Percentiles rank a stretch among this genome's conserved stretches.
These are phyloP conservation scores for Alliaria petiolata DNA, from an alignment of 345 rosid species.

Conservation along the genomic window DNA sequence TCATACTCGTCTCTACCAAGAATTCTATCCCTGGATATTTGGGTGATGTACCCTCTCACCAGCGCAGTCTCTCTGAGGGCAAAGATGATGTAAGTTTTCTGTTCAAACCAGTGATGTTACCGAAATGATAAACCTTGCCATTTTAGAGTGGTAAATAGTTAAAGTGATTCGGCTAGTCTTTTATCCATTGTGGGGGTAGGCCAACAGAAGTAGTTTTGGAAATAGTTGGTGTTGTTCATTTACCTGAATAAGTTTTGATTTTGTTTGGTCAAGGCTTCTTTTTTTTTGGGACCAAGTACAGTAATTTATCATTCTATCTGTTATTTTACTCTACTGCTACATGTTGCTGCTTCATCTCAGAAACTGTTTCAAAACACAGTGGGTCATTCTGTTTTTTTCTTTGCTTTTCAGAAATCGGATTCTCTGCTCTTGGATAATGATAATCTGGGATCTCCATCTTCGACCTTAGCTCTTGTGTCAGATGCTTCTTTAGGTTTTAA, in stretches of 20 bases:
- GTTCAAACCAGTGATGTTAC: neutral
- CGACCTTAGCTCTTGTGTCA: constrained; percentile 41
- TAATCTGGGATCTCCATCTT: constrained; percentile 48
- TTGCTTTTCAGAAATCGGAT: constrained; percentile 54
- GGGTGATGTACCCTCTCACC: constrained; percentile 64
- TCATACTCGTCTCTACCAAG: constrained; percentile 95
- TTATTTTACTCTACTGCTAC: neutral
- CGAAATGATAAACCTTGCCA: neutral
- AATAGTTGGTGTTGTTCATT: neutral
- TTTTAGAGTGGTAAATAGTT: neutral
- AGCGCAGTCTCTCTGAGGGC: constrained; percentile 60
- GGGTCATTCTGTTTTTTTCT: constrained; percentile 8
- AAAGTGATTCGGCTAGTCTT: neutral
- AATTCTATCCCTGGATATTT: constrained; percentile 68
- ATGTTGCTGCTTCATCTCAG: neutral
- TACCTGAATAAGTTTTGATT: neutral
- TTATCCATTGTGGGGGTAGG: neutral
- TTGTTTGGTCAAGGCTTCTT: constrained; percentile 6
- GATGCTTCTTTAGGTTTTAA: constrained; percentile 55
- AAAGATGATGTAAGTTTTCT: constrained; percentile 68
- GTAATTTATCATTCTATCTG: neutral
- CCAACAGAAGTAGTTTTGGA: neutral
- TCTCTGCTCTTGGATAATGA: constrained; percentile 58
- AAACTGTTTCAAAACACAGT: neutral
- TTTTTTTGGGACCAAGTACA: neutral